Evolutionary conservation across 2,329 filamentous ascomycete genomes (phyloP), one percentile per base, ranked within the genome.

Genomic region (Cadophora luteo-olivacea): DNA sequence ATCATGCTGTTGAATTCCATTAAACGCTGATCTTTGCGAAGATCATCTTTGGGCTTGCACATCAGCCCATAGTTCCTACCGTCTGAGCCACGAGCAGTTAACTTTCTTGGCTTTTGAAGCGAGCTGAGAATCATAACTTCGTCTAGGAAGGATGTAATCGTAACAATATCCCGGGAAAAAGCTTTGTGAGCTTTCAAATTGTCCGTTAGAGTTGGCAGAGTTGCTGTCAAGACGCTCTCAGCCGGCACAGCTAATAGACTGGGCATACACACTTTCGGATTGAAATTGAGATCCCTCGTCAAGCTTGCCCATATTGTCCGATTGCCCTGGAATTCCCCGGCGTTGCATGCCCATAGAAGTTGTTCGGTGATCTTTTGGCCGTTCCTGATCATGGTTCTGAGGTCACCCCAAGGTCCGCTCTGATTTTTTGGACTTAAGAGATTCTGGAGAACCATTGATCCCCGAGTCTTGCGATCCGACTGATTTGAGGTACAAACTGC

Each of bases 1-100:
- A 99, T 98, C 88, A 98, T 96, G 57, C 91, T 90, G 78, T 98
- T 99, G 84, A 99, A 99, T 78, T 99, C 97, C 94, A 99, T 99
- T 24, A 99, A 89, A 63, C 96, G 93, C 79, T 98, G 95, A 76
- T 99, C 97, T 73, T 97, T 99, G 62, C 96, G 91, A 29, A 99
- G 86, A 79, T 99, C 97, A 78, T 99, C 96, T 79, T 98, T 98
- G 9, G 96, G 97, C 77, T 99, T 99, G 83, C 97, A 97, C 66
- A 99, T 86, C 8, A 99, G 87, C 72, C 93, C 92, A 79, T 99
- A 99, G 22, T 86, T 86, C 68, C 91, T 91, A 8, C 97, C 96
- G 79, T 99, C 94, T 0, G 92, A 95, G 0, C 95, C 96, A 65
- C 92, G 88, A 7, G 96, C 92, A 19, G 89, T 96, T 65, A 99